phyloP scores from a whole-genome alignment of 805 yeast species.

The Ogataea populi-albae region DNA sequence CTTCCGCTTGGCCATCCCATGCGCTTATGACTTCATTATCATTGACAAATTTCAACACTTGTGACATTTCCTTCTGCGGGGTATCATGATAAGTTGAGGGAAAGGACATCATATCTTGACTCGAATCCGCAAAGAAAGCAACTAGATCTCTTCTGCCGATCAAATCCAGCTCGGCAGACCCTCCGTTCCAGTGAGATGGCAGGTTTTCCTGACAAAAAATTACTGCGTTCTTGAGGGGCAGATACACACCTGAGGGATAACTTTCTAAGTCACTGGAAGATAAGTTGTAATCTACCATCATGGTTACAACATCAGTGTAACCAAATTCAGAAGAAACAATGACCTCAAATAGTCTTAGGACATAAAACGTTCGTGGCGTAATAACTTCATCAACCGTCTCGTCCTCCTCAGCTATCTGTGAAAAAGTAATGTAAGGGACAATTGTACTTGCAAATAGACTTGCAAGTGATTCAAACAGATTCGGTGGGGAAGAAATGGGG shows the following conservation, averaged over 20 bases:
- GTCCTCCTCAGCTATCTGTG: conserved; percentile 62
- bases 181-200: conserved; percentile 44
- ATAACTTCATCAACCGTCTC: conserved; percentile 56
- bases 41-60: conserved; percentile 37
- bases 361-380: conserved; percentile 63
- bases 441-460: conserved; percentile 47
- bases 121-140: conserved; percentile 14
- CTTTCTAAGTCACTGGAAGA: conserved; percentile 54
- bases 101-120: conserved; percentile 4
- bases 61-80: conserved; percentile 39
- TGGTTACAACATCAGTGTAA: conserved; percentile 52
- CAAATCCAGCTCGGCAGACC: conserved; percentile 44
- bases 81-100: conserved; percentile 5
- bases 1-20: conserved; percentile 71
- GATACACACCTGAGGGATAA: conserved; percentile 67
- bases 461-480: conserved; percentile 51
- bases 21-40: conserved; percentile 51
- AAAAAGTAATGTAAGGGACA: conserved; percentile 59
- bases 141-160: conserved; percentile 68
- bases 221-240: conserved; percentile 65
- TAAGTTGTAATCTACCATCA: conserved; percentile 59
- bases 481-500: conserved; percentile 57
- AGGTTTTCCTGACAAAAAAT: conserved; percentile 51
- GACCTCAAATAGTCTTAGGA: conserved; percentile 60
- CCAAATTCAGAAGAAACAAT: conserved; percentile 53